Evolutionary conservation across 257 asterid genomes (phyloP).

Genomic region (Nicotiana sylvestris): DNA sequence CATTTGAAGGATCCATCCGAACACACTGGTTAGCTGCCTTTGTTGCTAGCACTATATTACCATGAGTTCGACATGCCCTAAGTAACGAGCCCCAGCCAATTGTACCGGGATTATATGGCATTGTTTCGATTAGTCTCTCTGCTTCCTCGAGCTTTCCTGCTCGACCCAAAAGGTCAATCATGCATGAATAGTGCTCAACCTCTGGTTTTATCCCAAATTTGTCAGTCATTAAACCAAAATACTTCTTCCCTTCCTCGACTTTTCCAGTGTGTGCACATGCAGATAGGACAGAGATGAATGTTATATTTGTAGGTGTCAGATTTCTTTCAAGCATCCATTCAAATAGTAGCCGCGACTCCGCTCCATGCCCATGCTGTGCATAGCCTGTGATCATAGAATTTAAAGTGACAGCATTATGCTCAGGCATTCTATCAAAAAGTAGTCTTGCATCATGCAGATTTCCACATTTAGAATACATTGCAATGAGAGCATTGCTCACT

Average conservation of each 20-base stretch:
- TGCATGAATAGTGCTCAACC: conserved; percentile 62
- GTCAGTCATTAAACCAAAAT: conserved; percentile 51
- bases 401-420: conserved; percentile 49
- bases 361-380: conserved; percentile 71
- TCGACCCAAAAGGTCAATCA: conserved; percentile 71
- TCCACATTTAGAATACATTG: conserved; percentile 79
- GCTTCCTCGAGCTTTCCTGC: conserved; percentile 66
- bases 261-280: conserved; percentile 72
- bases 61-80: conserved; percentile 56
- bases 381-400: conserved; percentile 73
- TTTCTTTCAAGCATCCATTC: conserved; percentile 43
- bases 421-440: conserved; percentile 54
- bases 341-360: conserved; percentile 46
- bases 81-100: conserved; percentile 68
- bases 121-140: conserved; percentile 43
- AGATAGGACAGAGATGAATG: conserved; percentile 69
- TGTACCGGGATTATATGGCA: conserved; percentile 56
- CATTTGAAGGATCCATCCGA: conserved; percentile 60
- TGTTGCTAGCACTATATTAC: conserved; percentile 50
- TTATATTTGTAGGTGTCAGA: conserved; percentile 48
- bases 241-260: conserved; percentile 60
- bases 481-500: conserved; percentile 56
- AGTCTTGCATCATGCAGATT: conserved; percentile 50
- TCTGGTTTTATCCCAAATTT: conserved; percentile 49
- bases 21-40: conserved; percentile 58